Conservation (phyloP, 2,329 filamentous ascomycete species). For the Penicillium sp. region DNA sequence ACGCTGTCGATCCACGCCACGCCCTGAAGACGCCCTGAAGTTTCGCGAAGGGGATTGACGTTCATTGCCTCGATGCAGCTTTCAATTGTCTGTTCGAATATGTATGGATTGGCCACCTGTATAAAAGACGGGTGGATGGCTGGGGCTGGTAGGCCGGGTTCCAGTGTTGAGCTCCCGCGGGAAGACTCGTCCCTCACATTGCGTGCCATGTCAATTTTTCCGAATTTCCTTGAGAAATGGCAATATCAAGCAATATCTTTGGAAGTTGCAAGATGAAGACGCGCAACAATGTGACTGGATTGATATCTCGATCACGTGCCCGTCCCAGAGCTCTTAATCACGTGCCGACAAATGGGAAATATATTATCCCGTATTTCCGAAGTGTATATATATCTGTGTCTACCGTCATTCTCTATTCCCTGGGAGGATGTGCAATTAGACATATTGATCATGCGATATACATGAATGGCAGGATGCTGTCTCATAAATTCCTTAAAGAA, state of each 20-base stretch:
- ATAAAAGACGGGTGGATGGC: slow-evolving; percentile 63
- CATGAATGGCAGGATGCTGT: neutral
- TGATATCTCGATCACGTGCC: slow-evolving; percentile 16
- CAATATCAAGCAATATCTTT: neutral
- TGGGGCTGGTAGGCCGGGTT: slow-evolving; percentile 21
- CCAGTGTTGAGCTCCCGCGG: slow-evolving; percentile 9
- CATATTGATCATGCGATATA: neutral
- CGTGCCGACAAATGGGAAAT: neutral
- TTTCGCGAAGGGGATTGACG: slow-evolving; percentile 74
- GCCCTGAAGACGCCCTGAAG: slow-evolving; percentile 76
- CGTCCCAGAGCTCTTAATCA: too few relatives aligned
- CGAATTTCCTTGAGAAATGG: neutral
- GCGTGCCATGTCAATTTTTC: slow-evolving; percentile 17
- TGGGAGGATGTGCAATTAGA: neutral
- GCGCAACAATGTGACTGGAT: neutral
- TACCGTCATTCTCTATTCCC: neutral
- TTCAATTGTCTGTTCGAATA: slow-evolving; percentile 77
- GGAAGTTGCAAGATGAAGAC: slow-evolving; percentile 3
- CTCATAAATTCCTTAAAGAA: slow-evolving; percentile 51
- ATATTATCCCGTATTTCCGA: slow-evolving; percentile 5
- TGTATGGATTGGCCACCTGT: slow-evolving; percentile 68
- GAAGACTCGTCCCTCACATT: slow-evolving; percentile 20
- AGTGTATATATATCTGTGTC: neutral
- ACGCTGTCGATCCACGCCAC: slow-evolving; percentile 87
- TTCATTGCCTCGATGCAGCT: slow-evolving; percentile 67